These are phyloP conservation scores for Pichia inconspicua DNA, from an alignment of 1,139 yeast species.

Conservation along the genomic window DNA sequence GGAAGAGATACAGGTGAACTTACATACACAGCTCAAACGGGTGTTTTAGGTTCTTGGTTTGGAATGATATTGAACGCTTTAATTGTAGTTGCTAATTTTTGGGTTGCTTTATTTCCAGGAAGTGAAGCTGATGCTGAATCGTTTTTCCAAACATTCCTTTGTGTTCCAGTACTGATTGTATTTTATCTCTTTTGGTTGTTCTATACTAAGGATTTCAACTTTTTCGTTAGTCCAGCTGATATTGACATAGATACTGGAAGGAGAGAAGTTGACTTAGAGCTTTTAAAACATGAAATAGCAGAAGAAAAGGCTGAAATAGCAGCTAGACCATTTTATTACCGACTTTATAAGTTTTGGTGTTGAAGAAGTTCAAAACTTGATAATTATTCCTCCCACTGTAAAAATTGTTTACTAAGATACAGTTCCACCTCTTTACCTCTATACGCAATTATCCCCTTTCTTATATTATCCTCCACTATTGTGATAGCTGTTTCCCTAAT, in stretches of 20 bases:
- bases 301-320: neutral
- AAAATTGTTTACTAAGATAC: neutral
- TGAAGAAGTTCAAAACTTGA: too few relatives aligned
- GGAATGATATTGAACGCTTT: slow-evolving; percentile 50
- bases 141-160: slow-evolving; percentile 51
- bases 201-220: slow-evolving; percentile 23
- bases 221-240: neutral
- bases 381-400: neutral
- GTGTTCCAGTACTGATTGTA: slow-evolving; percentile 44
- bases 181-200: slow-evolving; percentile 40
- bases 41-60: slow-evolving; percentile 55
- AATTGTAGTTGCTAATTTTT: slow-evolving; percentile 57
- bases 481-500: too few relatives aligned
- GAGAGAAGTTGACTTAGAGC: neutral
- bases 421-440: neutral
- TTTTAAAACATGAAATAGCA: neutral
- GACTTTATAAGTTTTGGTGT: neutral
- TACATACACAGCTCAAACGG: slow-evolving; percentile 56
- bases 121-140: slow-evolving; percentile 35
- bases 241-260: neutral
- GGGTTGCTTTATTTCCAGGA: slow-evolving; percentile 60
- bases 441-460: neutral
- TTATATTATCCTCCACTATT: neutral
- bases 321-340: neutral
- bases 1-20: slow-evolving; percentile 55